A percentile compares a stretch with the other conserved stretches of the same genome.
phyloP scores from a whole-genome alignment of 1,139 yeast genomes.

The Citeromyces hawaiiensis region DNA sequence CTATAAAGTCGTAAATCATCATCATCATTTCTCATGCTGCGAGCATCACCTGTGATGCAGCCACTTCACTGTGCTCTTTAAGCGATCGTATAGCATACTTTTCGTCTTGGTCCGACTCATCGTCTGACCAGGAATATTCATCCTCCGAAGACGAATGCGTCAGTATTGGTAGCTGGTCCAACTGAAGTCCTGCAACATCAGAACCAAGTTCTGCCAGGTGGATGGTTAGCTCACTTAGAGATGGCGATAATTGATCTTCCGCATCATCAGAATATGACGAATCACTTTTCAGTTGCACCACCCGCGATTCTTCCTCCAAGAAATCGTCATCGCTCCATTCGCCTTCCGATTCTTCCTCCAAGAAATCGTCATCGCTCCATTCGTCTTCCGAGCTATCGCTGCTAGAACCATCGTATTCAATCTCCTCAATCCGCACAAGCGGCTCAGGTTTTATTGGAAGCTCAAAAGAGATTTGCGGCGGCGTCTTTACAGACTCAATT shows the following conservation, averaged over 20 bases:
- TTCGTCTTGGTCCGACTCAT: neutral
- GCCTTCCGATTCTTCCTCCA: neutral
- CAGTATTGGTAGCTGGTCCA: neutral
- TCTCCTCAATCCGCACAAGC: neutral
- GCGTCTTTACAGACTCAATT: slow-evolving; percentile 23
- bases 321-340: slow-evolving; percentile 1
- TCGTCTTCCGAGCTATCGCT: neutral
- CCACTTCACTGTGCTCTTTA: neutral
- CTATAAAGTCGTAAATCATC: too few species aligned
- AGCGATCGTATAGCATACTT: neutral
- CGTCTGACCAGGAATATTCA: neutral
- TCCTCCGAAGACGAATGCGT: neutral
- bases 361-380: slow-evolving; percentile 1
- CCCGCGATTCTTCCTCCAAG: neutral
- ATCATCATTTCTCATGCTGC: too few species aligned
- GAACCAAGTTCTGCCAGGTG: neutral
- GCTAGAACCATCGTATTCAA: neutral
- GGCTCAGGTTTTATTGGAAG: neutral
- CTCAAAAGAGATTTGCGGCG: neutral
- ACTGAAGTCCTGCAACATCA: neutral
- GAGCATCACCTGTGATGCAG: neutral
- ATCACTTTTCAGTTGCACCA: neutral
- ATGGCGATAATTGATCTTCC: neutral
- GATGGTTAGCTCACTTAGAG: neutral
- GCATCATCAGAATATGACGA: neutral